Evolutionary conservation across 306 rosid species (phyloP).

Genomic region (Trifolium fragiferum): DNA sequence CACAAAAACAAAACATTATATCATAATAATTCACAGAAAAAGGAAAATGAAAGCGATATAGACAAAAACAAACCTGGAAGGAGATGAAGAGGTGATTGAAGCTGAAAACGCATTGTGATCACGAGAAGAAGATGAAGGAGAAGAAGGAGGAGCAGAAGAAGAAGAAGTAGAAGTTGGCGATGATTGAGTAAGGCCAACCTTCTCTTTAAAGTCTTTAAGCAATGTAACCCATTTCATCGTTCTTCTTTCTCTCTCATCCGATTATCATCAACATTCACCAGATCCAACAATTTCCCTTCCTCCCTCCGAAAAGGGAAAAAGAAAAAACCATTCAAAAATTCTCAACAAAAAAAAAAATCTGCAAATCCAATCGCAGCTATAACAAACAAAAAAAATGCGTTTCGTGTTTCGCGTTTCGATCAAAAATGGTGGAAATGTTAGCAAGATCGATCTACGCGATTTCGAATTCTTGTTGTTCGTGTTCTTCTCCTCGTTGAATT

Average conservation of each 20-base stretch:
- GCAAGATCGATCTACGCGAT: slow-evolving; percentile 58
- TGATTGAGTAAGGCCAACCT: slow-evolving; percentile 89
- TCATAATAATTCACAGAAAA: neutral
- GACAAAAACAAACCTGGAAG: slow-evolving; percentile 60
- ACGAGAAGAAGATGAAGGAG: slow-evolving; percentile 55
- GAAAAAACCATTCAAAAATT: slow-evolving; percentile 25
- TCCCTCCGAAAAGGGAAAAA: slow-evolving; percentile 39
- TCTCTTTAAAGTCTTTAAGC: slow-evolving; percentile 99
- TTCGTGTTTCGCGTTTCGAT: slow-evolving; percentile 44
- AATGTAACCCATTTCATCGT: slow-evolving; percentile 98
- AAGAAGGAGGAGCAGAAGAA: slow-evolving; percentile 41
- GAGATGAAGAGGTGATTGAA: slow-evolving; percentile 60
- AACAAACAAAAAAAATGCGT: slow-evolving; percentile 25
- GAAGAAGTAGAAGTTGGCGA: slow-evolving; percentile 51
- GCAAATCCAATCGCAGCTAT: slow-evolving; percentile 46
- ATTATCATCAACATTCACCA: slow-evolving; percentile 46
- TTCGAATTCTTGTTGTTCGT: slow-evolving; percentile 18
- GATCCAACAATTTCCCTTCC: slow-evolving; percentile 64
- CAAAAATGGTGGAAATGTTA: slow-evolving; percentile 43
- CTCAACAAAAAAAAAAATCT: neutral
- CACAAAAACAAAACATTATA: neutral
- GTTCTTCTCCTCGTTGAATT: slow-evolving; percentile 38
- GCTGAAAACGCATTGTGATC: slow-evolving; percentile 67
- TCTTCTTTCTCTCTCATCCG: slow-evolving; percentile 75
- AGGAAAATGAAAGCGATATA: neutral